Evolutionary conservation across 805 yeast genomes (phyloP).

Genomic region (Starmerella cellae): DNA sequence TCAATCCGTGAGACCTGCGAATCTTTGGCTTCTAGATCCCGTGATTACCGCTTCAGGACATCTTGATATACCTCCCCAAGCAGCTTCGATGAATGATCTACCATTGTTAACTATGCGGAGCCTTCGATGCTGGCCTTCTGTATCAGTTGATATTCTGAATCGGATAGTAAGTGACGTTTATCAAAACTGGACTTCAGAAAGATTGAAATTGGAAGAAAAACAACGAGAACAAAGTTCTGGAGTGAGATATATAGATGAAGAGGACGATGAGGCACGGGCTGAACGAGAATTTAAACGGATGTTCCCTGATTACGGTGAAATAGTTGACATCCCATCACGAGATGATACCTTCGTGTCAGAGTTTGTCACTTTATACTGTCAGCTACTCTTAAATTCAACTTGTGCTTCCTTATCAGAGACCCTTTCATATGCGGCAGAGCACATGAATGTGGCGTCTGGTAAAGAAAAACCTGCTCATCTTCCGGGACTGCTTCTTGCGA

Average conservation of each 20-base stretch:
- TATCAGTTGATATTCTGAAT: conserved; percentile 1
- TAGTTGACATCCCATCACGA: not conserved
- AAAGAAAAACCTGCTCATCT: conserved; percentile 1
- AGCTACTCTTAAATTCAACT: not conserved
- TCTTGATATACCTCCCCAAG: not conserved
- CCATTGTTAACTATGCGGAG: conserved; percentile 23
- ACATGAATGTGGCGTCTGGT: conserved; percentile 2
- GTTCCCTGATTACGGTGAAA: conserved; percentile 62
- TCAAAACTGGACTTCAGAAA: conserved; percentile 69
- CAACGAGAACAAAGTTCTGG: conserved; percentile 47
- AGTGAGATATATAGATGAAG: conserved; percentile 50
- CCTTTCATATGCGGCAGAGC: conserved; percentile 1
- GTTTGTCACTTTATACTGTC: conserved; percentile 30
- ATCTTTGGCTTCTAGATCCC: conserved; percentile 13
- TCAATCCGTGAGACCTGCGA: not conserved
- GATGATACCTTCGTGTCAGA: conserved; percentile 9
- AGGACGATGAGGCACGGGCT: conserved; percentile 35
- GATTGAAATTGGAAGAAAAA: conserved; percentile 51
- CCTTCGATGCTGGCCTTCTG: not conserved
- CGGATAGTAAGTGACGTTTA: conserved; percentile 45
- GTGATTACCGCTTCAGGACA: not conserved
- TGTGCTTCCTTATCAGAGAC: not conserved
- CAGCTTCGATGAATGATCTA: not conserved
- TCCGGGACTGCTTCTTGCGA: conserved; percentile 14
- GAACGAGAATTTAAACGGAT: conserved; percentile 69